Evolutionary conservation across 2,329 filamentous ascomycete species (phyloP).

Genomic region (Geosmithia flava): DNA sequence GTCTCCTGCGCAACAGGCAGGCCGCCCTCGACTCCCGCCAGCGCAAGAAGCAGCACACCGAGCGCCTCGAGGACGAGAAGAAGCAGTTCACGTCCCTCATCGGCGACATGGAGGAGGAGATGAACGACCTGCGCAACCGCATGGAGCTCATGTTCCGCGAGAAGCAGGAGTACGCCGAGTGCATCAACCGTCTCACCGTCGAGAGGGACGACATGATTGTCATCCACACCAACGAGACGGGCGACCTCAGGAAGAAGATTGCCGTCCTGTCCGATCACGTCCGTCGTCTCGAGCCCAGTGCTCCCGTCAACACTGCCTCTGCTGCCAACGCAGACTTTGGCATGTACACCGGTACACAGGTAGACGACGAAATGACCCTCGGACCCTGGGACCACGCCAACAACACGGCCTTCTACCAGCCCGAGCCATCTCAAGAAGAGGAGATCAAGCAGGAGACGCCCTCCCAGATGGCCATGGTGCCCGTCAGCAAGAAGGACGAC

Average conservation of each 20-base stretch:
- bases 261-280: conserved; percentile 65
- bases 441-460: conserved; percentile 49
- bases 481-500: conserved; percentile 35
- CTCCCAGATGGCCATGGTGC: conserved; percentile 23
- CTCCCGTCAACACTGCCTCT: conserved; percentile 20
- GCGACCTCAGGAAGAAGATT: conserved; percentile 86
- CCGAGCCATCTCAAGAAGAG: no score
- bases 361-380: conserved; percentile 72
- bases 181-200: conserved; percentile 63
- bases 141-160: conserved; percentile 60
- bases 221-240: conserved; percentile 78
- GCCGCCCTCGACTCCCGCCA: conserved; percentile 94
- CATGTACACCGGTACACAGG: conserved; percentile 71
- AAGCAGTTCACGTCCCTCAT: conserved; percentile 76
- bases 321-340: conserved; percentile 41
- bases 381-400: conserved; percentile 65
- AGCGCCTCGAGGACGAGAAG: conserved; percentile 93
- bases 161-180: conserved; percentile 62
- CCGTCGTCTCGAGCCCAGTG: conserved; percentile 53
- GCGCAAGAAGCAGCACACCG: conserved; percentile 96
- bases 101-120: conserved; percentile 64
- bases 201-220: conserved; percentile 91
- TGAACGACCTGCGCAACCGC: conserved; percentile 55
- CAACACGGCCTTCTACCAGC: conserved; percentile 56
- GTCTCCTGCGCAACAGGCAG: conserved; percentile 85